Base-by-base conservation (phyloP, 805 yeast species). In the Saturnispora diversa region DNA sequence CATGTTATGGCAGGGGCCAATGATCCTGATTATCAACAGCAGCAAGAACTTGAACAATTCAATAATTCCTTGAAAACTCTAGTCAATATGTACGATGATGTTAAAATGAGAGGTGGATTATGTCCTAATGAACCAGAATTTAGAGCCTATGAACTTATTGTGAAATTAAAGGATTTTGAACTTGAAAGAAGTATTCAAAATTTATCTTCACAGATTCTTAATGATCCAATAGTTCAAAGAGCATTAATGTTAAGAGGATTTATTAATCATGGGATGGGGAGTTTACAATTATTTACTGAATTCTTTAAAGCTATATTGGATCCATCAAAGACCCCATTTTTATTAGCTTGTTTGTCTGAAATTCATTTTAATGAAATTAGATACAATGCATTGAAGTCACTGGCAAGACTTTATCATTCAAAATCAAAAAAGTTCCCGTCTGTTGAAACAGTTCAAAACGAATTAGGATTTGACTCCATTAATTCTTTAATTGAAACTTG, bases 41-140 rank as follows among this genome's bases (percentile, higher is more conserved):
- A 92, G 57, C 98, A 92, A 60, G 98, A 92, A 62, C 57, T 90
- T 13, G 98, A 92, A 58, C 98, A 92, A 56, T 72, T 92, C 56
- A 87, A 84, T 55, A 92, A 92, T 53, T 84, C 96, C 0, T 59
- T 92, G 35, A 95, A 90, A 53, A 84, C 97, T 0, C 64, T 92
- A 26, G 72, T 84, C 3, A 96, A 92, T 55, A 84, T 87, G 56
- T 92, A 92, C 54, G 75, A 76, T 41, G 95, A 84, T 52, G 79
- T 80, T 9, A 66, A 94, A 32, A 74, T 78, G 21, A 69, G 72
- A 44, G 90, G 87, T 2, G 77, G 84, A 0, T 45, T 44, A 5
- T 75, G 84, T 31, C 84, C 87, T 0, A 84, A 86, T 51, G 97
- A 92, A 60, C 84, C 97, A 0, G 98, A 92, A 56, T 85, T 92